phyloP scores from a whole-genome alignment of 169 alveolate species.

The Cyclospora cayetanensis region DNA sequence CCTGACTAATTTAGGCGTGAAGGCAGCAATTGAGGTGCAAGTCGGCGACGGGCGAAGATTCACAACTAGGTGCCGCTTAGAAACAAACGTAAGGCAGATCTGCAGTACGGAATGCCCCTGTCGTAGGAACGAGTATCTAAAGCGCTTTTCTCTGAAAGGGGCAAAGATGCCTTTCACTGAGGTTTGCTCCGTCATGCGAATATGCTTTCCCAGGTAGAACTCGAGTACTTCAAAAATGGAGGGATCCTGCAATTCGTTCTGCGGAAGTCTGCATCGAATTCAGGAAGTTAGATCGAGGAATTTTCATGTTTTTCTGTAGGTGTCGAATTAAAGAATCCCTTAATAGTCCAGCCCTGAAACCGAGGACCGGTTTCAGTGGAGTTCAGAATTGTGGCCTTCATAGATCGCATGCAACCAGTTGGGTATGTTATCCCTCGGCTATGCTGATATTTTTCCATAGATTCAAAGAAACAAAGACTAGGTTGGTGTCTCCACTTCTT shows the following conservation, averaged over 20 bases:
- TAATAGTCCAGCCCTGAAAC: no score
- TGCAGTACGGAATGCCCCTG: neutral
- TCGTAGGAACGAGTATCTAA: neutral
- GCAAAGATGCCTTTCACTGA: no score
- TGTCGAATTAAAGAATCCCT: neutral
- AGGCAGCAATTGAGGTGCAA: constrained; percentile 56
- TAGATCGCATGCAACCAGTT: no score
- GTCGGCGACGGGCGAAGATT: constrained; percentile 71
- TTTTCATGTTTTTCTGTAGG: no score
- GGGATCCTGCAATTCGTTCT: constrained; percentile 93
- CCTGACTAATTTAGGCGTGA: constrained; percentile 59
- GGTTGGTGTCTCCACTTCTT: no score
- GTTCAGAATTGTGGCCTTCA: no score
- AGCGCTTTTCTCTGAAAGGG: neutral
- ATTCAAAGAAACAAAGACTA: no score
- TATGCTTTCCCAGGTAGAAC: constrained; percentile 77
- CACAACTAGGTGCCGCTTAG: constrained; percentile 79
- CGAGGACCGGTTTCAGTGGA: no score
- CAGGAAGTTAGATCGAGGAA: no score
- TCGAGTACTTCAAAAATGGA: constrained; percentile 90
- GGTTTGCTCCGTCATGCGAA: no score
- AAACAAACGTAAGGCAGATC: constrained; percentile 73
- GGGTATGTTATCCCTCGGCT: no score
- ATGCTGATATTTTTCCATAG: no score
- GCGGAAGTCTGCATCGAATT: constrained; percentile 73